Conservation (phyloP, 208 protist genomes). For the Novymonas esmeraldas region DNA sequence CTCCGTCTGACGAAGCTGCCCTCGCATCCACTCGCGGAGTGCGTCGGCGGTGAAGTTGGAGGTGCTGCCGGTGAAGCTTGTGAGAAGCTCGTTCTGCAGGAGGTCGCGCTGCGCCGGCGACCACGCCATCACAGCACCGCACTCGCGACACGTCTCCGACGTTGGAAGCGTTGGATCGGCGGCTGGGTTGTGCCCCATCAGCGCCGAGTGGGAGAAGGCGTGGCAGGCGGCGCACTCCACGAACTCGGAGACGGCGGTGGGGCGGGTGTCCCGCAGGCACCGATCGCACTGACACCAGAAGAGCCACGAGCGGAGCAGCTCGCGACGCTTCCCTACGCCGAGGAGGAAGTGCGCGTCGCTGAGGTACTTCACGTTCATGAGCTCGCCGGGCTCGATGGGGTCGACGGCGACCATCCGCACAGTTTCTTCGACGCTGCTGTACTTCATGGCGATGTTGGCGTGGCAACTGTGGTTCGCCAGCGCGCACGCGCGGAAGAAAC, state of each 20-base stretch:
- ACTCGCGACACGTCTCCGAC: conserved; percentile 33
- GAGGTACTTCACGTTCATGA: conserved; percentile 90
- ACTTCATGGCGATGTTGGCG: conserved; percentile 92
- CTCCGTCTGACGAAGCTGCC: conserved; percentile 31
- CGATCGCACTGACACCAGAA: conserved; percentile 84
- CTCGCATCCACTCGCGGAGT: conserved; percentile 45
- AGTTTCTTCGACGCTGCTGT: conserved; percentile 47
- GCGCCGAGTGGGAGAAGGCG: conserved; percentile 53
- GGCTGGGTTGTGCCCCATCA: conserved; percentile 22
- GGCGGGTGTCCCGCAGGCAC: conserved; percentile 51
- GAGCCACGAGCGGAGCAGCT: conserved; percentile 82
- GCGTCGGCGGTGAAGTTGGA: conserved; percentile 17
- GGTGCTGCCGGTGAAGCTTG: conserved; percentile 39
- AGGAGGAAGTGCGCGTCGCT: conserved; percentile 82
- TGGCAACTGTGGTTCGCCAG: conserved; percentile 88
- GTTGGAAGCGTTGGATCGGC: conserved; percentile 32
- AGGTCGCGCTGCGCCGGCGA: conserved; percentile 21
- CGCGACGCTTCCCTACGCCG: conserved; percentile 74
- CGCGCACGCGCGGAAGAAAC: conserved; percentile 87
- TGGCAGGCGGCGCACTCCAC: conserved; percentile 55
- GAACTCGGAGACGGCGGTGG: conserved; percentile 57
- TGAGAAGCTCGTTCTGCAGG: conserved; percentile 25
- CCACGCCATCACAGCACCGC: conserved; percentile 31
- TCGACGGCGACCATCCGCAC: conserved; percentile 82
- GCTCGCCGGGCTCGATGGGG: conserved; percentile 62